These are phyloP conservation scores for Diplotaxis tenuifolia DNA, from an alignment of 345 rosid species.

Conservation along the genomic window DNA sequence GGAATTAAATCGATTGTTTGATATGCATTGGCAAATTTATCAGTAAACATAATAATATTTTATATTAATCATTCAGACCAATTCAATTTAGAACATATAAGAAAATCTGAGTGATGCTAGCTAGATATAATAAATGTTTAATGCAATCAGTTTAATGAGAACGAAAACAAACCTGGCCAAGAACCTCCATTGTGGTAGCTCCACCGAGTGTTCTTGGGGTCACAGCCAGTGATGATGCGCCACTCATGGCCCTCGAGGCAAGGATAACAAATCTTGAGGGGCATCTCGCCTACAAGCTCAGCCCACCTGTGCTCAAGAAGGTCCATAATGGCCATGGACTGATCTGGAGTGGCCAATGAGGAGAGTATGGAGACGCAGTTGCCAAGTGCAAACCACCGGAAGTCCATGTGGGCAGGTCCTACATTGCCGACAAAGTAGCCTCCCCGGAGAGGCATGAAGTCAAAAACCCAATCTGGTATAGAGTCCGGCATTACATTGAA, in stretches of 20 bases:
- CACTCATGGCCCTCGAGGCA: not conserved
- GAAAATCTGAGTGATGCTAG: not conserved
- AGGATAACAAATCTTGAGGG: not conserved
- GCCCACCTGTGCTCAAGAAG: not conserved
- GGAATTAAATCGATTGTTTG: not conserved
- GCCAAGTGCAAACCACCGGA: not conserved
- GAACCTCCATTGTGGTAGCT: not conserved
- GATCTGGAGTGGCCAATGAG: not conserved
- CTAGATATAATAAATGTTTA: not conserved
- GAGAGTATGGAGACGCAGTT: not conserved
- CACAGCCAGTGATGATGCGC: not conserved
- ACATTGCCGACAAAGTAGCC: not conserved
- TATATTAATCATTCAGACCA: not conserved
- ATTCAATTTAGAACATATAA: not conserved
- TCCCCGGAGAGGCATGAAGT: not conserved
- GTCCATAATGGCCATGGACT: not conserved
- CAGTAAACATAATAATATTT: not conserved
- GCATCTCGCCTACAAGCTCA: not conserved
- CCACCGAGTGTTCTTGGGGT: not conserved
- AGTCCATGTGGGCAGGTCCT: not conserved
- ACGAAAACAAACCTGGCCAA: constrained; percentile 45
- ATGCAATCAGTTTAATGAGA: not conserved
- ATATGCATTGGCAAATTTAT: not conserved
- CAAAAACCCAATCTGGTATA: not conserved
- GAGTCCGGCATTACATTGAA: not conserved